Conservation (phyloP, 2,329 filamentous ascomycete species). For the Akanthomyces lecanii region DNA sequence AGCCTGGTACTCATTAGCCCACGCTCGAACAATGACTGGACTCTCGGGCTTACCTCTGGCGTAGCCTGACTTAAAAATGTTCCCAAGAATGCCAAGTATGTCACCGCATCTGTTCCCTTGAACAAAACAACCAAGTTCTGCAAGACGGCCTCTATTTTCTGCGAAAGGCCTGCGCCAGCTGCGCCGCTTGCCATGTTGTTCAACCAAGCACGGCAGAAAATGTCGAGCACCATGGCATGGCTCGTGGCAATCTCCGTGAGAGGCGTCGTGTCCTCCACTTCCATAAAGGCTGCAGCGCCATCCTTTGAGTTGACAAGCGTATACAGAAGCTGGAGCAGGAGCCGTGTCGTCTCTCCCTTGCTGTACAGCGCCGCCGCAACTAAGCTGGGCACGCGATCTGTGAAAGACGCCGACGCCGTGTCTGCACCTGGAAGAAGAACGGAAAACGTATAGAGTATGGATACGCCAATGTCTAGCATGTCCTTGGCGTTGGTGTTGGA, state of each 20-base stretch:
- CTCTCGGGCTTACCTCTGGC: conserved; percentile 37
- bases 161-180: conserved; percentile 27
- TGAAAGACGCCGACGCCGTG: conserved; percentile 42
- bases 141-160: conserved; percentile 45
- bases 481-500: conserved; percentile 46
- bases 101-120: conserved; percentile 56
- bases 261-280: conserved; percentile 48
- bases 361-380: conserved; percentile 51
- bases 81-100: conserved; percentile 54
- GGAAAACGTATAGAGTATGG: conserved; percentile 59
- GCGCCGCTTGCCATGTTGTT: conserved; percentile 37
- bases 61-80: conserved; percentile 47
- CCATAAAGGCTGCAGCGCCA: conserved; percentile 47
- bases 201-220: conserved; percentile 55
- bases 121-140: conserved; percentile 49
- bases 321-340: conserved; percentile 55
- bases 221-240: conserved; percentile 50
- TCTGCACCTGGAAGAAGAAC: conserved; percentile 50
- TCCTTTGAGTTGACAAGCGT: conserved; percentile 49
- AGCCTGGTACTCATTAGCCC: conserved; percentile 34
- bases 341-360: conserved; percentile 46
- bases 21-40: not conserved
- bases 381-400: conserved; percentile 50
- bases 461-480: conserved; percentile 61
- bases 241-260: conserved; percentile 54